Evolutionary conservation across 331 rosid species (phyloP).

Genomic region (Prunus yedoensis): DNA sequence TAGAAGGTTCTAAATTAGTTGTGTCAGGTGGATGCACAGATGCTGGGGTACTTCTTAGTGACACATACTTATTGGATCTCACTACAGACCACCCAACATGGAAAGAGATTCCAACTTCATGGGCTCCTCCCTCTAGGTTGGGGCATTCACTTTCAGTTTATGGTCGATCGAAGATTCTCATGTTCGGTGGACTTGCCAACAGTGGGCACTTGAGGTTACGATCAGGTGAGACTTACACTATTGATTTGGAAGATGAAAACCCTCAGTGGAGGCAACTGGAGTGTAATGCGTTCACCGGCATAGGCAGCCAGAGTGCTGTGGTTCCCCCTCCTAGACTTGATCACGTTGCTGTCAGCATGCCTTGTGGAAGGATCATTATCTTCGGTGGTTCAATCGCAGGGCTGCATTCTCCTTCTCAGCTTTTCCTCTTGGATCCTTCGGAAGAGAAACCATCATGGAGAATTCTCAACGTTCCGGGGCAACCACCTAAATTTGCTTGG

Average conservation of each 20-base stretch:
- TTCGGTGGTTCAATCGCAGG: slow-evolving; percentile 97
- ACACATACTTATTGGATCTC: slow-evolving; percentile 80
- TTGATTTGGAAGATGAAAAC: slow-evolving; percentile 76
- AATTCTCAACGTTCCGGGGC: slow-evolving; percentile 89
- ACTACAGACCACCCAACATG: slow-evolving; percentile 69
- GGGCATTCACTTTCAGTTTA: slow-evolving; percentile 96
- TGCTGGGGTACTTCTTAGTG: slow-evolving; percentile 88
- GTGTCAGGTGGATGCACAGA: slow-evolving; percentile 97
- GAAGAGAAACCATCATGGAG: slow-evolving; percentile 99
- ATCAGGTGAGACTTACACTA: slow-evolving; percentile 89
- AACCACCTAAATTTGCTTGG: slow-evolving; percentile 96
- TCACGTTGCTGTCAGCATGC: slow-evolving; percentile 98
- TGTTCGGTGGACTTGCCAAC: slow-evolving; percentile 98
- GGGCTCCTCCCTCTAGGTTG: slow-evolving; percentile 90
- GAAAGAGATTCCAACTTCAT: slow-evolving; percentile 84
- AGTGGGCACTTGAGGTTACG: slow-evolving; percentile 84
- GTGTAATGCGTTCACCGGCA: slow-evolving; percentile 59
- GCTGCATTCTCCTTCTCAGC: slow-evolving; percentile 98
- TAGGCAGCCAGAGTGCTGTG: slow-evolving; percentile 73
- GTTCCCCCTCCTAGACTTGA: slow-evolving; percentile 96
- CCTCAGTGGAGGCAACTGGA: slow-evolving; percentile 92
- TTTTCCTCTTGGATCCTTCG: slow-evolving; percentile 89
- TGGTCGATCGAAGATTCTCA: slow-evolving; percentile 78
- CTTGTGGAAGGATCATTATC: slow-evolving; percentile 91
- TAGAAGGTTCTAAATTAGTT: slow-evolving; percentile 92